phyloP scores from a whole-genome alignment of 2,329 filamentous ascomycete species.

The Fusarium armeniacum region DNA sequence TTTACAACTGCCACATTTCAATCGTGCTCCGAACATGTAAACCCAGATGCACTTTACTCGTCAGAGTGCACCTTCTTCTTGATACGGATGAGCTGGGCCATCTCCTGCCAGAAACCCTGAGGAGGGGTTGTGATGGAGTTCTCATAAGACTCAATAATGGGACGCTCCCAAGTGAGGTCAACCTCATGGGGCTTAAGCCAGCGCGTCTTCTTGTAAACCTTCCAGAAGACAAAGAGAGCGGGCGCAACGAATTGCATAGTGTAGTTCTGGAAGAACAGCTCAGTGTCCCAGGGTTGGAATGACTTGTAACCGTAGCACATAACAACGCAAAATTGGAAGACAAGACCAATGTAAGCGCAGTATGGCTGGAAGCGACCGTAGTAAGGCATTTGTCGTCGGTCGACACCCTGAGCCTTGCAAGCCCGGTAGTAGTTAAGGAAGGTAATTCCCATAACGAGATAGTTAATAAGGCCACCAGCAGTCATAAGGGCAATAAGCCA shows the following conservation, averaged over 20 bases:
- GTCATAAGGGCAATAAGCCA: constrained; percentile 71
- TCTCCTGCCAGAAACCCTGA: constrained; percentile 69
- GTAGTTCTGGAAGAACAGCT: constrained; percentile 67
- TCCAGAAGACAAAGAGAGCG: constrained; percentile 71
- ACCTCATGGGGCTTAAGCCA: constrained; percentile 67
- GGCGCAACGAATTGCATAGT: constrained; percentile 69
- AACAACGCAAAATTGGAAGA: constrained; percentile 60
- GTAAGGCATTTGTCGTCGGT: constrained; percentile 69
- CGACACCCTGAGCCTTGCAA: constrained; percentile 65
- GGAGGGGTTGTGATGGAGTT: constrained; percentile 63
- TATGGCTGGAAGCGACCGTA: constrained; percentile 71
- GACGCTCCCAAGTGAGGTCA: constrained; percentile 73
- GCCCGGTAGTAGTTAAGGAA: constrained; percentile 66
- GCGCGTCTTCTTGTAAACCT: constrained; percentile 71
- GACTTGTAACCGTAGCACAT: constrained; percentile 69
- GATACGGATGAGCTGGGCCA: constrained; percentile 52
- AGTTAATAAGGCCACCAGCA: constrained; percentile 72
- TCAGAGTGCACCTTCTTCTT: constrained; percentile 18
- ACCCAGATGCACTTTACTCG: constrained; percentile 11
- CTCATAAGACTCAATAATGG: constrained; percentile 71
- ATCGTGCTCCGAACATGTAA: constrained; percentile 5
- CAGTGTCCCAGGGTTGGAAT: constrained; percentile 64
- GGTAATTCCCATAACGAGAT: constrained; percentile 66
- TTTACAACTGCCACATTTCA: constrained; percentile 15
- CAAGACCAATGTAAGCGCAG: constrained; percentile 63